Evolutionary conservation across 2,329 filamentous ascomycete genomes (phyloP).

Genomic region (Ophiostoma populinum): DNA sequence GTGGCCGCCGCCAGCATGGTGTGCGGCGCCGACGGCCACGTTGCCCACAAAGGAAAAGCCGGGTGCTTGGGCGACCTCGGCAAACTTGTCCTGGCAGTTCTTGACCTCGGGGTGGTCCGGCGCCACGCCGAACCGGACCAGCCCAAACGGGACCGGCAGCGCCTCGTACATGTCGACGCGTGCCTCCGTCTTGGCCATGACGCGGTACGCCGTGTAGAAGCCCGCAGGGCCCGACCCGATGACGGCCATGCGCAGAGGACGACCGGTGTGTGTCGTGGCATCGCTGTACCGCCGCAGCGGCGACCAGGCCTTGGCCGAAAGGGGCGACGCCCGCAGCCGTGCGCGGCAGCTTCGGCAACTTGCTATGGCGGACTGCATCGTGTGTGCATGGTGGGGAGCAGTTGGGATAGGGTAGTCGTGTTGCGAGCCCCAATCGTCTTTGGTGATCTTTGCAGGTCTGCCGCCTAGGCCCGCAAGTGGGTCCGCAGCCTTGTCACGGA

Average conservation of each 20-base stretch:
- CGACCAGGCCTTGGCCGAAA: background rate
- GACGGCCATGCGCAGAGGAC: slow-evolving; percentile 57
- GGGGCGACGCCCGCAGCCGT: no score
- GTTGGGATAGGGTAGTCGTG: no score
- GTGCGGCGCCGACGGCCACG: slow-evolving; percentile 44
- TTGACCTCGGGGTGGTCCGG: slow-evolving; percentile 98
- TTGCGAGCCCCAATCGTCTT: no score
- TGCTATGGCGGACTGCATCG: no score
- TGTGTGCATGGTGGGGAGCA: no score
- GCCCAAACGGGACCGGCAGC: slow-evolving; percentile 77
- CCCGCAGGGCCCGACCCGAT: slow-evolving; percentile 89
- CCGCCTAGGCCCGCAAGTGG: no score
- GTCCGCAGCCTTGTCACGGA: no score
- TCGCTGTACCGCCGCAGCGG: background rate
- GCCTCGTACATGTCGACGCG: slow-evolving; percentile 93
- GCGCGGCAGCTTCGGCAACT: no score
- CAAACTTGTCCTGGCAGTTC: slow-evolving; percentile 93
- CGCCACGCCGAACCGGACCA: slow-evolving; percentile 90
- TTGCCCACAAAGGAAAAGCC: slow-evolving; percentile 89
- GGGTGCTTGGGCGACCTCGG: slow-evolving; percentile 65
- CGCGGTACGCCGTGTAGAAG: slow-evolving; percentile 81
- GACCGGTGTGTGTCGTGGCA: background rate
- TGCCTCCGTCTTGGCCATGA: slow-evolving; percentile 59
- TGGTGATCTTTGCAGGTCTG: no score
- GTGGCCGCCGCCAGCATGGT: slow-evolving; percentile 24